A percentile compares a stretch with the other conserved stretches of the same genome.
Conservation (phyloP, 2,329 filamentous ascomycete species). For the Fusarium buxicola region DNA sequence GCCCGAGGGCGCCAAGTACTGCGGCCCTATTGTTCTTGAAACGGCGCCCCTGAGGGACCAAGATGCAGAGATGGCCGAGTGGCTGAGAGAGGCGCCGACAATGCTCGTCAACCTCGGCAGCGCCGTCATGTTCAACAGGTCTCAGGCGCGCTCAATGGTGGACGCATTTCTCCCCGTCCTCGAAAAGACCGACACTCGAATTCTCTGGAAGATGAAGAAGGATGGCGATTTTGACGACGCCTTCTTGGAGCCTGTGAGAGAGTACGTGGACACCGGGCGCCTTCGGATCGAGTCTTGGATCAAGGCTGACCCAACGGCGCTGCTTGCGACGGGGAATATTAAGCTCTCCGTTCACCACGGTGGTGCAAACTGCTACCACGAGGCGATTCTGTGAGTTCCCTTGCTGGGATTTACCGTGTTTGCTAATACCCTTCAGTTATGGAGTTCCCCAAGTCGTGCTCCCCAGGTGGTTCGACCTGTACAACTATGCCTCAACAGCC, state of each 20-base stretch:
- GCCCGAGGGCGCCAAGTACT: constrained; percentile 35
- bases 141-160: constrained; percentile 45
- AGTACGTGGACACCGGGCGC: constrained; percentile 26
- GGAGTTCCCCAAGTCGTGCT: constrained; percentile 60
- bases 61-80: constrained; percentile 57
- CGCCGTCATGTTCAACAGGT: constrained; percentile 44
- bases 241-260: constrained; percentile 18
- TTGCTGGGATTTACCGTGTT: background rate
- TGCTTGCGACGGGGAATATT: constrained; percentile 49
- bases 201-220: constrained; percentile 49
- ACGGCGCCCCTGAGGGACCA: constrained; percentile 49
- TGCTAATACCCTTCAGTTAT: constrained; percentile 42
- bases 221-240: constrained; percentile 10
- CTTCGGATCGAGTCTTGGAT: constrained; percentile 45
- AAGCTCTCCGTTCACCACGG: constrained; percentile 36
- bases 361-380: constrained; percentile 36
- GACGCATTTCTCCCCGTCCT: constrained; percentile 38
- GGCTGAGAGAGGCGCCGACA: constrained; percentile 56
- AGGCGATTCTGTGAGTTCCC: constrained; percentile 30
- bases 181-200: constrained; percentile 39
- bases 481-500: constrained; percentile 57
- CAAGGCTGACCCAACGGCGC: constrained; percentile 44
- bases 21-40: constrained; percentile 60
- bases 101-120: constrained; percentile 63
- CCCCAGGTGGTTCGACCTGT: constrained; percentile 59